Base-by-base conservation (phyloP, 371 early-diverging fungal genomes). In the Amoeboaphelidium occidentale region DNA sequence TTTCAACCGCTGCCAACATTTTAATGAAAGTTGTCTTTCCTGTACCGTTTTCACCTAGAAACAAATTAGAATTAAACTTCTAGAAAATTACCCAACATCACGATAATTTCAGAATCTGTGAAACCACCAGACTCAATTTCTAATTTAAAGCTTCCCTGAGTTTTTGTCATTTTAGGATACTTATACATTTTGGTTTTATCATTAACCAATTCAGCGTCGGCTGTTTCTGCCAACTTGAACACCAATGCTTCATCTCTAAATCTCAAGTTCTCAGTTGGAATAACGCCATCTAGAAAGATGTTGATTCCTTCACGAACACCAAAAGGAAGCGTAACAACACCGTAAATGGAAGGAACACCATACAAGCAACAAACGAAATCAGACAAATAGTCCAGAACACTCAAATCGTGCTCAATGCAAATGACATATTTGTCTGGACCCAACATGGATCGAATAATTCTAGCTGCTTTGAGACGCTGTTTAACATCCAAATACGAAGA, bases 11-110 rank as follows among this genome's bases (percentile, higher is more conserved):
- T 25, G 97, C 94, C 53, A 99, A 72, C 67, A 99, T 69, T 49
- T 79, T 79, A 51, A 99, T 93, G 59, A 98, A 87, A 26, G 98
- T 97, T 23, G 96, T 96, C 74, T 98, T 94, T 58, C 99, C 99
- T 41, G 96, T 98, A 55, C 99, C 99, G 75, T 99, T 99, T 70
- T 98, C 89, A 61, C 99, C 99, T n/a, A n/a, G n/a, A n/a, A n/a
- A n/a, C n/a, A n/a, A n/a, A n/a, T n/a, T n/a, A n/a, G n/a, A n/a
- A n/a, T n/a, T n/a, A n/a, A n/a, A n/a, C n/a, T n/a, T n/a, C n/a
- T n/a, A n/a, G n/a, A n/a, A n/a, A n/a, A n/a, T n/a, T n/a, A n/a
- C n/a, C n/a, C 63, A 99, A 72, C 82, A 99, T 89, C 58, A 98
- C 96, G 60, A 98, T 71, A 58, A 98, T 97, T 68, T 99, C 97